Percentiles rank a stretch among this genome's conserved stretches.
Evolutionary conservation across 371 early-diverging fungal species (phyloP).

Genomic region (Syncephalastrum monosporum): DNA sequence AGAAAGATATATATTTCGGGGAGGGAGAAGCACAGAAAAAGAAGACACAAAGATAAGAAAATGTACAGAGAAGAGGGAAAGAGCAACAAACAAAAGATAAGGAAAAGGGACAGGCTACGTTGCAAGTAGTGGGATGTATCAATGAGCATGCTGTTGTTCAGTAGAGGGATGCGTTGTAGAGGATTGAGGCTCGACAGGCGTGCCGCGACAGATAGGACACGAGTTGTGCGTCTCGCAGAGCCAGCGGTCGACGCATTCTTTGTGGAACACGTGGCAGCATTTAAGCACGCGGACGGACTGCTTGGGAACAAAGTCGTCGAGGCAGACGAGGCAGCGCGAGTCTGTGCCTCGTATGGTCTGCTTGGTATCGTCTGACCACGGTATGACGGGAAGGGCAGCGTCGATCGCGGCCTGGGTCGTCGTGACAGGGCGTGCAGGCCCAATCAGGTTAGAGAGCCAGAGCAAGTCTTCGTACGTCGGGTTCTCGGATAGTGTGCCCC

Average conservation of each 20-base stretch:
- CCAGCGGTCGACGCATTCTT: constrained; percentile 86
- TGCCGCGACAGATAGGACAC: constrained; percentile 47
- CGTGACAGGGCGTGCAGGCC: constrained; percentile 61
- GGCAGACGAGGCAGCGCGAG: constrained; percentile 60
- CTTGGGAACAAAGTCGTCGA: constrained; percentile 63
- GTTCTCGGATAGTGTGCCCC: constrained; percentile 26
- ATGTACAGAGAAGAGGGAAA: no score
- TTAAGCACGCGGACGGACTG: constrained; percentile 68
- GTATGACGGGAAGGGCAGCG: constrained; percentile 30
- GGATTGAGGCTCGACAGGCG: constrained; percentile 27
- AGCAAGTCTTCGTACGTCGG: constrained; percentile 63
- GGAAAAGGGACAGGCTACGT: no score
- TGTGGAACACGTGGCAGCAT: constrained; percentile 85
- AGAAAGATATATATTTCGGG: no score
- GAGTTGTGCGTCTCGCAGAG: constrained; percentile 51
- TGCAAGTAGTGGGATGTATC: no score
- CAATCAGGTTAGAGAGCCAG: constrained; percentile 51
- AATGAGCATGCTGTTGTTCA: no score
- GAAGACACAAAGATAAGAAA: no score
- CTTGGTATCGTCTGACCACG: constrained; percentile 37
- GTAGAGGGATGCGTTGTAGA: no score
- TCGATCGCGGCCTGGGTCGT: constrained; percentile 50
- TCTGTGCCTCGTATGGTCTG: constrained; percentile 15
- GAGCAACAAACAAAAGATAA: no score
- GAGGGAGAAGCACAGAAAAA: no score